Conservation (phyloP, 2,329 filamentous ascomycete genomes). For the Verticillium longisporum region DNA sequence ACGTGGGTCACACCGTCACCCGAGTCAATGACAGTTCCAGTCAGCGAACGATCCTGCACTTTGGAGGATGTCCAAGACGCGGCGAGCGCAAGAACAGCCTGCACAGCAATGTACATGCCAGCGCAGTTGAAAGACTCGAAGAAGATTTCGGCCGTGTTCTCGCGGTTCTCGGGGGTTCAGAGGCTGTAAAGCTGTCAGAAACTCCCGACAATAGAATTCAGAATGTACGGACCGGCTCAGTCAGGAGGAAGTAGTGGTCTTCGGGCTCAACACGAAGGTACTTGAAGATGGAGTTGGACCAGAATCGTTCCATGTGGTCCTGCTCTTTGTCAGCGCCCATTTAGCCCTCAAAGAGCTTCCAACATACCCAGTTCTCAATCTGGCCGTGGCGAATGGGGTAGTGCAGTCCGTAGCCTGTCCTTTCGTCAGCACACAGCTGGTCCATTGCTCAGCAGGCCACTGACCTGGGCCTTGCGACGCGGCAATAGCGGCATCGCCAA, state of each 20-base stretch:
- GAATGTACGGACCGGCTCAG: slow-evolving; percentile 69
- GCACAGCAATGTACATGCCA: slow-evolving; percentile 96
- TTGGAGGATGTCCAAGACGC: slow-evolving; percentile 99
- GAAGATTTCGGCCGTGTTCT: slow-evolving; percentile 99
- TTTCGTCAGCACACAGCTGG: slow-evolving; percentile 4
- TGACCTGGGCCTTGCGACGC: slow-evolving; percentile 76
- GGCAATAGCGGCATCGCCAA: slow-evolving; percentile 89
- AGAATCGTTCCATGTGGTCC: slow-evolving; percentile 99
- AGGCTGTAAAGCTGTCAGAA: slow-evolving; percentile 48
- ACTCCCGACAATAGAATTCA: not conserved
- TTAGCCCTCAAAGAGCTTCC: not conserved
- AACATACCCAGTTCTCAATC: slow-evolving; percentile 91
- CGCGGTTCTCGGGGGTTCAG: slow-evolving; percentile 98
- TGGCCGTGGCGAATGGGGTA: slow-evolving; percentile 97
- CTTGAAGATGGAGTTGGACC: slow-evolving; percentile 99
- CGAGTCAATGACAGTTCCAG: slow-evolving; percentile 96
- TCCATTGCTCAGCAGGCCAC: slow-evolving; percentile 12
- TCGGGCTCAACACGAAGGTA: slow-evolving; percentile 97
- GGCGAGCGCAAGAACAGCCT: slow-evolving; percentile 91
- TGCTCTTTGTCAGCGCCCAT: slow-evolving; percentile 30
- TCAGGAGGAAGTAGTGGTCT: slow-evolving; percentile 97
- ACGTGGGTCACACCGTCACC: slow-evolving; percentile 99
- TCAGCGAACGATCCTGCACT: slow-evolving; percentile 91
- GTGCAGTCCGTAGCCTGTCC: slow-evolving; percentile 81
- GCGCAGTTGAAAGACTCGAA: slow-evolving; percentile 99